These are phyloP conservation scores for Kuraishia cidri DNA, from an alignment of 805 yeast genomes.

Conservation along the genomic window DNA sequence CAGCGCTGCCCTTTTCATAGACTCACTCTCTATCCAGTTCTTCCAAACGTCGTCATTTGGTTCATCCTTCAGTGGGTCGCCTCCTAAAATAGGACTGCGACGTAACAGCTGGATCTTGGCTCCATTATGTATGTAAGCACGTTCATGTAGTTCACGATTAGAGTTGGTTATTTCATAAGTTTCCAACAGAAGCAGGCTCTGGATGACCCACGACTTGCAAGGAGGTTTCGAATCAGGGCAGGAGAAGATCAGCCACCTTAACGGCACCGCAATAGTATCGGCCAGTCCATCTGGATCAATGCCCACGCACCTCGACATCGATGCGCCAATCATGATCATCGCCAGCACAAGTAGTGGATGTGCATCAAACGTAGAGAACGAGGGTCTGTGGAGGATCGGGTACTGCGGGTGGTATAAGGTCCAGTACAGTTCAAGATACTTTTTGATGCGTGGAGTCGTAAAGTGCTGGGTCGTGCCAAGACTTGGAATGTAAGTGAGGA, in stretches of 20 bases:
- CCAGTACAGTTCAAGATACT: slow-evolving; percentile 35
- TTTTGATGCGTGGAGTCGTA: no score
- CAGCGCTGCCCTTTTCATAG: slow-evolving; percentile 63
- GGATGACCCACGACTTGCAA: slow-evolving; percentile 39
- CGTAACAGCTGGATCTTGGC: slow-evolving; percentile 40
- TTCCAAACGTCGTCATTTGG: slow-evolving; percentile 22
- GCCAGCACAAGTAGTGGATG: slow-evolving; percentile 43
- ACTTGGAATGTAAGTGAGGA: no score
- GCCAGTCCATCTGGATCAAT: slow-evolving; percentile 14
- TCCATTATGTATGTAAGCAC: slow-evolving; percentile 43
- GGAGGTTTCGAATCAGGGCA: slow-evolving; percentile 34
- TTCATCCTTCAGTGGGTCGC: slow-evolving; percentile 18
- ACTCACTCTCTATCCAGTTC: slow-evolving; percentile 70
- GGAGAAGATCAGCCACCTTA: slow-evolving; percentile 35
- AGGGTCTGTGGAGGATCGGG: slow-evolving; percentile 36
- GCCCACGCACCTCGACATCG: slow-evolving; percentile 6
- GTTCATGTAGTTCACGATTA: slow-evolving; percentile 34
- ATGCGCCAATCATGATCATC: slow-evolving; percentile 50
- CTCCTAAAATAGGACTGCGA: slow-evolving; percentile 35
- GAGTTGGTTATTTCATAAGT: slow-evolving; percentile 37
- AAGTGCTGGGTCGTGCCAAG: no score
- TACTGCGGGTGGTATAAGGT: slow-evolving; percentile 43
- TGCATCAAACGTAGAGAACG: slow-evolving; percentile 39
- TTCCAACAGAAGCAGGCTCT: slow-evolving; percentile 35
- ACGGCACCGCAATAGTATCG: slow-evolving; percentile 28